Evolutionary conservation across 1,284 basidiomycete species (phyloP), one percentile per base, ranked within the genome.

Genomic region (Bjerkandera adusta): DNA sequence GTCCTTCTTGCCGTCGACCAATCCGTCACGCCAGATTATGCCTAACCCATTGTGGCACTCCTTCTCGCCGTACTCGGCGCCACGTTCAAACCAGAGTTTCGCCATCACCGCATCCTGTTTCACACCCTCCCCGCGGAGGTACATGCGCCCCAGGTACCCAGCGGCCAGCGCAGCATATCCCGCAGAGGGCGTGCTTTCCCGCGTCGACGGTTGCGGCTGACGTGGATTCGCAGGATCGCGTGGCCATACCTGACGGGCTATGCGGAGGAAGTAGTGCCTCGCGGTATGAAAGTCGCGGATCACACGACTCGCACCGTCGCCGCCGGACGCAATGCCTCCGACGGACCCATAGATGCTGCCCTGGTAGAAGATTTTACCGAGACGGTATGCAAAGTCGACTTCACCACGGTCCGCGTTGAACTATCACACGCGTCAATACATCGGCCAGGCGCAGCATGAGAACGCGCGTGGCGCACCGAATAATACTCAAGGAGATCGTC

Each of bases 31-130:
- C 68, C 85, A 88, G 54, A 99, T 92, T 55, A 98, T 85, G 1
- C 95, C 97, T 15, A 99, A 71, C 0, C 86, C 88, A 61, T 97
- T 97, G 52, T 88, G 81, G 47, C 85, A 89, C 63, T 97, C 94
- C 51, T 85, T 78, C 57, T 98, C 93, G 25, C 84, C 85, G 60
- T 83, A 77, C 45, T 85, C 83, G 4, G 79, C 84, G 0, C 93
- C 96, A 36, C 95, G 76, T 57, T 92, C 86, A 59, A 95, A 95
- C 97, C 97, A 99, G 68, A 96, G 80, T 69, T 84, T 91, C 11
- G 96, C 97, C 49, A 82, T 69, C 16, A 69, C 70, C 33, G 79
- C 77, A 66, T 98, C 91, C 54, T 78, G 75, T 58, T 84, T 84
- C 20, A 92, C 83, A 7, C 96, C 96, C 64, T 99, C 97, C 0